These are phyloP conservation scores for Uronychia setigera DNA, from an alignment of 73 alveolate species.

Conservation along the genomic window DNA sequence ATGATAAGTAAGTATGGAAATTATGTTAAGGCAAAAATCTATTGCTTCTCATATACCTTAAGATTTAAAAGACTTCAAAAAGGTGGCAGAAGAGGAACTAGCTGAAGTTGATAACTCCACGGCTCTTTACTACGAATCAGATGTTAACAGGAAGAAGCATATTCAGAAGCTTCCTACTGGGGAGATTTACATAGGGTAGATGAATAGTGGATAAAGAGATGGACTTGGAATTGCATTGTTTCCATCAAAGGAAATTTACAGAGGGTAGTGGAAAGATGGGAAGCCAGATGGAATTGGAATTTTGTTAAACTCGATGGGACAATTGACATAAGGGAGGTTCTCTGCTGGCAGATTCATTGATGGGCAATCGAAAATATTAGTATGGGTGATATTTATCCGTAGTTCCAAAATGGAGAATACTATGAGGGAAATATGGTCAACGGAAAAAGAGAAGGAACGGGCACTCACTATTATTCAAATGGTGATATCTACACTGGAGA, in stretches of 20 bases:
- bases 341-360: not conserved
- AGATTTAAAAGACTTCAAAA: too few species aligned
- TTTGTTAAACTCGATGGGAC: not conserved
- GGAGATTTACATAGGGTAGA: not conserved
- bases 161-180: not conserved
- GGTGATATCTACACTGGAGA: constrained; percentile 30
- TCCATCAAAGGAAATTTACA: not conserved
- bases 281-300: not conserved
- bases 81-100: not conserved
- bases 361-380: not conserved
- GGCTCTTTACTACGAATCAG: not conserved
- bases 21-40: too few species aligned
- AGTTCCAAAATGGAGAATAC: constrained; percentile 46
- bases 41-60: too few species aligned
- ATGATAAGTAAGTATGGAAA: too few species aligned
- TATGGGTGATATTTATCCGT: not conserved
- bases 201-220: not conserved
- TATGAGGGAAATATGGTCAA: constrained; percentile 47
- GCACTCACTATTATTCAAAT: constrained; percentile 26
- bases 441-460: constrained; percentile 56
- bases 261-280: not conserved
- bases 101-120: not conserved
- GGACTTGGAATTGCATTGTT: not conserved
- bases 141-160: not conserved
- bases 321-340: not conserved